Conservation (phyloP, 306 rosid genomes). For the Hylodesmum podocarpum region DNA sequence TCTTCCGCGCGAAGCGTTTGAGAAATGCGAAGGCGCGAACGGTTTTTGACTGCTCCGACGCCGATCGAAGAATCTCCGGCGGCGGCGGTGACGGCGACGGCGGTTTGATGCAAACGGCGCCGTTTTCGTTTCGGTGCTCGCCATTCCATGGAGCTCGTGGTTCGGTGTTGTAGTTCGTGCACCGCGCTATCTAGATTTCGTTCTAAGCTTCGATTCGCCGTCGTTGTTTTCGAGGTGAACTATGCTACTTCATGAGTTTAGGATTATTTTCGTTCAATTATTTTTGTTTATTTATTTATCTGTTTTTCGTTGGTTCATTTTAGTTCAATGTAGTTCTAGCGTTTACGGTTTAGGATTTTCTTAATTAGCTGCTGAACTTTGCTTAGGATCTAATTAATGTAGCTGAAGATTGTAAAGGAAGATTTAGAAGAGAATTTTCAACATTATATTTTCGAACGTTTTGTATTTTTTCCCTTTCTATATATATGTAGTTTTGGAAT, state of each 20-base stretch:
- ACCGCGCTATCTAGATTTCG: conserved; percentile 43
- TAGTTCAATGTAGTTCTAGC: conserved; percentile 8
- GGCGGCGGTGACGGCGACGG: too few species aligned
- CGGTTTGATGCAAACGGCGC: conserved; percentile 69
- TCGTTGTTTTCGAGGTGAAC: conserved; percentile 69
- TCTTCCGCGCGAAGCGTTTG: not conserved
- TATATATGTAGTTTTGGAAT: not conserved
- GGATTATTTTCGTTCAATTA: not conserved
- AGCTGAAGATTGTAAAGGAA: conserved; percentile 27
- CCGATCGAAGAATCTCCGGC: conserved; percentile 53
- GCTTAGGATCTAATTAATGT: conserved; percentile 23
- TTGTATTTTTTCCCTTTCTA: not conserved
- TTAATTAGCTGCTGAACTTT: not conserved
- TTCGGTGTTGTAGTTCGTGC: conserved; percentile 53
- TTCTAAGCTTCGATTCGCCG: conserved; percentile 47
- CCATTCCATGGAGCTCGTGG: conserved; percentile 67
- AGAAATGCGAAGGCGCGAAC: conserved; percentile 53
- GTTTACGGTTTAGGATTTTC: conserved; percentile 35
- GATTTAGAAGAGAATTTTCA: not conserved
- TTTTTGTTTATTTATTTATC: not conserved
- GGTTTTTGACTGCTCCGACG: conserved; percentile 40
- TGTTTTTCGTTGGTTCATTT: not conserved
- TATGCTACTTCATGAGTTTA: not conserved
- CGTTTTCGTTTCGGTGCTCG: conserved; percentile 29
- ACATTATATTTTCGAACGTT: not conserved